Base-by-base conservation (phyloP, 345 rosid species). In the Conringia planisiliqua region DNA sequence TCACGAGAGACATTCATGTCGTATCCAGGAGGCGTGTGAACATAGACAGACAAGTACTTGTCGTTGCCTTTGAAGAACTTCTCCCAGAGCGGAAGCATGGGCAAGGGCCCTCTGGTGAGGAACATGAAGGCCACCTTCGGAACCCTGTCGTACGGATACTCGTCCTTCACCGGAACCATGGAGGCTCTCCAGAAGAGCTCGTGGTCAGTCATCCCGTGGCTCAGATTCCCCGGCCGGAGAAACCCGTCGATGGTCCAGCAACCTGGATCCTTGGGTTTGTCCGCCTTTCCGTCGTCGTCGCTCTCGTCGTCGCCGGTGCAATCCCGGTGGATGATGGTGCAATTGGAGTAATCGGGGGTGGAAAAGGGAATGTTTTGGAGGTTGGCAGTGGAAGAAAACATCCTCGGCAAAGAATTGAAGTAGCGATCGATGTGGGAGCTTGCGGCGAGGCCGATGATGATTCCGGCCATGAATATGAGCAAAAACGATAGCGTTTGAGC, bases 111-210 rank as follows among this genome's bases (percentile, higher is more conserved):
- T 83, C 98, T 83, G 9, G 96, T 89, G 74, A 93, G 75, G 64
- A 93, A 93, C 97, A 93, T 83, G 73, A 93, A 93, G 1, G 97
- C 97, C 64, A 93, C 83, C 46, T 88, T 93, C 10, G 90, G 94
- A 42, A 86, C 86, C 43, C 96, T 81, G 9, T 67, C 55, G 72
- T 78, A 91, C 7, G 98, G 98, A 80, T 78, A 87, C 46, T 71
- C 89, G 1, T 78, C 78, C 74, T 85, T 91, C 20, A 68, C 78
- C 3, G 98, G 98, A 66, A 82, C 70, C 94, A 89, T 77, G 1
- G 98, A 93, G 20, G 94, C 94, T 78, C 94, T 87, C 98, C 97
- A 93, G 17, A 89, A 86, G 29, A 93, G 68, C 86, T 87, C 87
- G 0, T 80, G 80, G 33, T 93, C 98, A 3, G 63, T 70, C 92